A percentile compares a stretch with the other conserved stretches of the same genome.
Conservation (phyloP, 164 flowering plant genomes). For the Nymphaea thermarum region DNA sequence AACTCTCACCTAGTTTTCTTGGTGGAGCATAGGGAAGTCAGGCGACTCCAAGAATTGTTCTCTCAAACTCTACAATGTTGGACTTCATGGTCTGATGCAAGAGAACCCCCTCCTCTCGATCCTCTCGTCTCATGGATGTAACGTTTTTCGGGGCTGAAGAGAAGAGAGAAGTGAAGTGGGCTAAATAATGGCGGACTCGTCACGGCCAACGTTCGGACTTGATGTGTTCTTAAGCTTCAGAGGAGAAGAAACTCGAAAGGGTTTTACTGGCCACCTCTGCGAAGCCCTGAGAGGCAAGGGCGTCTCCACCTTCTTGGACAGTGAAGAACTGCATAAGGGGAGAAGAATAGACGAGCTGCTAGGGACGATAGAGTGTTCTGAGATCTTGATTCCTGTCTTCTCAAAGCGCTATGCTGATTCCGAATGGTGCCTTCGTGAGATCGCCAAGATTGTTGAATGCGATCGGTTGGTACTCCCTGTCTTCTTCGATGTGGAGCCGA, state of each 20-base stretch:
- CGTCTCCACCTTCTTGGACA: slow-evolving; percentile 5
- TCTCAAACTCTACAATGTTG: no score
- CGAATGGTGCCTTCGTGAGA: slow-evolving; percentile 3
- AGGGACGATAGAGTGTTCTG: slow-evolving; percentile 3
- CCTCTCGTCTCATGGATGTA: no score
- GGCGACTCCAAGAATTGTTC: no score
- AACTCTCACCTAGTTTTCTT: no score
- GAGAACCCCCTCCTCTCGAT: no score
- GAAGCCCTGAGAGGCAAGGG: not conserved
- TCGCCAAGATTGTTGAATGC: not conserved
- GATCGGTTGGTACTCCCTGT: not conserved
- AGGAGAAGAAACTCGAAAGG: slow-evolving; percentile 4
- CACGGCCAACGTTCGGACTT: not conserved
- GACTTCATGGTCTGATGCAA: no score
- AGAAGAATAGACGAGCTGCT: slow-evolving; percentile 2
- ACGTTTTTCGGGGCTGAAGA: no score
- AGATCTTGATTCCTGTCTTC: not conserved
- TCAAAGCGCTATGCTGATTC: slow-evolving; percentile 4
- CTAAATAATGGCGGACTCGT: no score
- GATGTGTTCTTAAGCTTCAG: slow-evolving; percentile 6
- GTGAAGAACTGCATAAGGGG: slow-evolving; percentile 1
- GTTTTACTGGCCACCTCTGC: slow-evolving; percentile 5
- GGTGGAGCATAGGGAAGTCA: no score
- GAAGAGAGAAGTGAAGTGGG: no score
- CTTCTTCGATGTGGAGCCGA: not conserved